Evolutionary conservation across 805 yeast genomes (phyloP), one percentile per base, ranked within the genome.

Genomic region (Lachancea fermentati): DNA sequence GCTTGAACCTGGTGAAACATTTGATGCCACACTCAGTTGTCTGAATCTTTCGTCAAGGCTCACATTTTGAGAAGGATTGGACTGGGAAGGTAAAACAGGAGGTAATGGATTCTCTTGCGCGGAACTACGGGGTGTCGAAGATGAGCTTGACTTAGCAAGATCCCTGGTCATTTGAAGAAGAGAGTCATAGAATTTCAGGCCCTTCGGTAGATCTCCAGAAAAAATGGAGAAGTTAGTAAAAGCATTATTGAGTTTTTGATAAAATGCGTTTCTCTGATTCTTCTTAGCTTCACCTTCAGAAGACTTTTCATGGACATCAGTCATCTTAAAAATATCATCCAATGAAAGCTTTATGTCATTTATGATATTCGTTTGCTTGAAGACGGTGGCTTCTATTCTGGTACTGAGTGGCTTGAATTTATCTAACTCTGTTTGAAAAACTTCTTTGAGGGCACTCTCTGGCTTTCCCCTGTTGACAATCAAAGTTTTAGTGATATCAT

Each of bases 401-500:
- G 73, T 69, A 37, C 78, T 78, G 47, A 76, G 78, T 0, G 82
- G 81, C 28, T 74, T 75, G 60, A 87, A 91, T 60, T 91, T 91
- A 36, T 71, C 75, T 47, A 91, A 65, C 57, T 87, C 96, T 42
- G 75, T 72, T 13, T 78, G 74, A 56, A 89, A 88, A 11, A 83
- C 57, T 7, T 72, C 66, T 47, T 71, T 72, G 44, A 78, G 68
- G 43, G 81, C 88, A 33, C 74, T 69, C 5, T 76, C 77, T 4
- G 77, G 65, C 29, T 71, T 73, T 32, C 75, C 71, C 45, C 75
- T 77, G 55, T 85, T 81, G 48, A 81, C 66, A 6, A 91, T 74
- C 24, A 91, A 68, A 9, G 81, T 67, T 39, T 81, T 79, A 0
- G 95, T 81, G 36, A 88, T 86, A 56, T 91, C 97, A 62, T 91